Base-by-base conservation (phyloP, 2,329 filamentous ascomycete genomes). In the Fusarium luffae region DNA sequence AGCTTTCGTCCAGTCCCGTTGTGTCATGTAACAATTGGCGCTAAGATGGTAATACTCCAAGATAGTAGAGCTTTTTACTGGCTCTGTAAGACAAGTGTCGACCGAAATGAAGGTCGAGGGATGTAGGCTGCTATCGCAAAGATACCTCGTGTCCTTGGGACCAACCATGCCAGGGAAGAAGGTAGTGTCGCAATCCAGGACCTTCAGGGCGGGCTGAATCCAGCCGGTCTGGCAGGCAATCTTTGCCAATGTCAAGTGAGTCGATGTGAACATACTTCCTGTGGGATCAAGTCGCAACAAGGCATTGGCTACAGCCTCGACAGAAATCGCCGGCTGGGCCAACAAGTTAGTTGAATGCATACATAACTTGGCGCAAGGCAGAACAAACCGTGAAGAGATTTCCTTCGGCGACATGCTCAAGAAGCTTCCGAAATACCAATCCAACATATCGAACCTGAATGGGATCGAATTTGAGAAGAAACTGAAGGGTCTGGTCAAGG, bases 1-100 rank as follows among this genome's bases (percentile, higher is more conserved):
- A 1, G 92, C 90, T 60, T 85, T 86, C 19, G 79, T 76, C 91
- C 92, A 94, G 65, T 88, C 80, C 61, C 86, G 83, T 51, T 84
- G 78, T 4, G 85, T 83, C 74, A 90, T 88, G 76, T 89, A 91
- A 43, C 90, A 84, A 80, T 91, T 83, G n/a, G 86, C 90, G 19
- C 88, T 84, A 41, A 88, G 78, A 7, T 91, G 78, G 71, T 92
- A 90, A 76, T 93, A 93, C 75, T 91, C 88, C 21, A 93, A 81
- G 43, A 94, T 82, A 37, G 84, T 80, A 7, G 82, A 70, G 37
- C 84, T 77, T 37, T 81, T 86, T 23, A 93, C 67, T 42, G 81
- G 81, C 3, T 82, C 79, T 3, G 88, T 88, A 46, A 93, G 84
- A 1, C 87, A 86, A 2, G 85, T 87, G 7, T 84, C 80, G 14